A percentile compares a stretch with the other conserved stretches of the same genome.
Evolutionary conservation across 148 eudicot species (phyloP).

Genomic region (Camellia lanceoleosa): DNA sequence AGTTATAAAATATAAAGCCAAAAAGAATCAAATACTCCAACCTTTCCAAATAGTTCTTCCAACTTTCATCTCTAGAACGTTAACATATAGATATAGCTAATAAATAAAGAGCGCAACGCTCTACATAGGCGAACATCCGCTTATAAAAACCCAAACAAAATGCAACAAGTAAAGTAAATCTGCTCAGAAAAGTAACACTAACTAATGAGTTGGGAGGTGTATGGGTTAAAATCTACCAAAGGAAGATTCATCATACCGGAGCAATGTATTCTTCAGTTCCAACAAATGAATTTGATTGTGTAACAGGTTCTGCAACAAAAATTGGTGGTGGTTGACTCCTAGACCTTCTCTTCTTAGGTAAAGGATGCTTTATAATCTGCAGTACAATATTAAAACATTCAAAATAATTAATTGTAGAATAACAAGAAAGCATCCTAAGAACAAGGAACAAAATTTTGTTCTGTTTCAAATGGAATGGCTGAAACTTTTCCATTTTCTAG

Average conservation of each 20-base stretch:
- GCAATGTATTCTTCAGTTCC: constrained; percentile 99
- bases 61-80: neutral
- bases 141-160: neutral
- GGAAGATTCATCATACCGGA: constrained; percentile 54
- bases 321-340: constrained; percentile 70
- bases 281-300: constrained; percentile 94
- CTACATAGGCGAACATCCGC: neutral
- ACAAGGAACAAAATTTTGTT: neutral
- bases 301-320: constrained; percentile 81
- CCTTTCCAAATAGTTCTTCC: neutral
- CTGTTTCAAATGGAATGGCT: too few species aligned
- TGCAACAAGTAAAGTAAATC: constrained; percentile 8
- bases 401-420: neutral
- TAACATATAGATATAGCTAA: neutral
- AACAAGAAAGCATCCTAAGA: neutral
- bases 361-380: constrained; percentile 78
- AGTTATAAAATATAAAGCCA: neutral
- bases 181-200: neutral
- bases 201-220: neutral
- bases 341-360: constrained; percentile 58
- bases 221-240: neutral
- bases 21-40: neutral
- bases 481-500: too few species aligned
- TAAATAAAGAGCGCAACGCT: neutral
- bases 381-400: constrained; percentile 11